A percentile compares a stretch with the other conserved stretches of the same genome.
These are phyloP conservation scores for Ulvella scutata DNA, from an alignment of 139 green algal species.

Conservation along the genomic window DNA sequence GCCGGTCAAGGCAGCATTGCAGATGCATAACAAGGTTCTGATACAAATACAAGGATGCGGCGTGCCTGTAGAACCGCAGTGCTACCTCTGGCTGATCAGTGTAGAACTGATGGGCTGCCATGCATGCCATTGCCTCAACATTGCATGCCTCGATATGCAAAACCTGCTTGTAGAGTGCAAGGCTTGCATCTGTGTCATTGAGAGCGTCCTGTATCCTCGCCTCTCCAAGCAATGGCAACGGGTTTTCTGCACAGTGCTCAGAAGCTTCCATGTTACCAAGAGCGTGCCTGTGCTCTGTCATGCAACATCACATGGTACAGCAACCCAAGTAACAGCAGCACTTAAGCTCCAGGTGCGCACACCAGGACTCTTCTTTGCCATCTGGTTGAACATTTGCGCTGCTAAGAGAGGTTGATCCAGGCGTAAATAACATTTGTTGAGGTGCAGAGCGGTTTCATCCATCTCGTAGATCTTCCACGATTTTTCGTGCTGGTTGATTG, in stretches of 20 bases:
- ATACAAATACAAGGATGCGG: too few relatives aligned
- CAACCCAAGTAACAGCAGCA: too few relatives aligned
- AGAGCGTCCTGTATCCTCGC: slow-evolving; percentile 55
- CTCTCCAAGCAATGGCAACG: slow-evolving; percentile 37
- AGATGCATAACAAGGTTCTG: too few relatives aligned
- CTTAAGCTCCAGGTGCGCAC: neutral
- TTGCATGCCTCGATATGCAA: slow-evolving; percentile 43
- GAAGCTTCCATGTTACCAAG: too few relatives aligned
- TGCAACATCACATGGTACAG: too few relatives aligned
- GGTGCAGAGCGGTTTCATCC: slow-evolving; percentile 35
- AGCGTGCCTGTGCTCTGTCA: too few relatives aligned
- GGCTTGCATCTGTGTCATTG: slow-evolving; percentile 31
- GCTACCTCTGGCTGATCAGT: slow-evolving; percentile 69
- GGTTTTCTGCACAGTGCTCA: neutral
- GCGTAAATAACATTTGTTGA: slow-evolving; percentile 51
- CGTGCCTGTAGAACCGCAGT: slow-evolving; percentile 33
- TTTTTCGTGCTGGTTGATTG: slow-evolving; percentile 51
- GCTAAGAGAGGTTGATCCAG: slow-evolving; percentile 39
- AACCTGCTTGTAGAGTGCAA: slow-evolving; percentile 37
- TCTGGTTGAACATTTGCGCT: neutral
- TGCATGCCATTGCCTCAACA: slow-evolving; percentile 62
- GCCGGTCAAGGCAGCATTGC: too few relatives aligned
- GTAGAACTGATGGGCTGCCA: slow-evolving; percentile 63
- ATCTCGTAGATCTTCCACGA: slow-evolving; percentile 29
- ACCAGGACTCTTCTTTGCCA: neutral